A percentile compares a stretch with the other conserved stretches of the same genome.
Conservation (phyloP, 768 basidiomycete species). For the Termitomyces sp. region DNA sequence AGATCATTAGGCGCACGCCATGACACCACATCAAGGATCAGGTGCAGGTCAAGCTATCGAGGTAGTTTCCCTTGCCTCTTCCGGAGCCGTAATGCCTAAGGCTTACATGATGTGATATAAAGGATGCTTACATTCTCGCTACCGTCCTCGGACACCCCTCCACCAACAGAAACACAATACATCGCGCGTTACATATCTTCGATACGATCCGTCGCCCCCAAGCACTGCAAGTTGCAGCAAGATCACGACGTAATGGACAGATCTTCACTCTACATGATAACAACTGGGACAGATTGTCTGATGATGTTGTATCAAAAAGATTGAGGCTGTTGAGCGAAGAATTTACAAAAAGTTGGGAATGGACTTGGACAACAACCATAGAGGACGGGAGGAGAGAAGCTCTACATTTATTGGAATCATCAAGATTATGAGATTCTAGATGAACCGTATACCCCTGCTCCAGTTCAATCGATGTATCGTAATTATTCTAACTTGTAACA, state of each 20-base stretch:
- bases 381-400: constrained; percentile 37
- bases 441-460: neutral
- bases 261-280: constrained; percentile 33
- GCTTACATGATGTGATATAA: constrained; percentile 2
- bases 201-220: constrained; percentile 46
- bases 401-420: constrained; percentile 20
- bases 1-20: constrained; percentile 41
- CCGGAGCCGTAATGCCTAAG: neutral
- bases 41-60: constrained; percentile 58
- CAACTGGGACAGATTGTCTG: constrained; percentile 23
- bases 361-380: constrained; percentile 51
- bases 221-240: constrained; percentile 30
- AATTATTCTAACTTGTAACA: neutral
- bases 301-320: constrained; percentile 23
- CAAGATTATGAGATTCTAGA: neutral
- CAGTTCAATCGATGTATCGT: neutral
- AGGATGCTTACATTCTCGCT: constrained; percentile 49
- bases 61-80: constrained; percentile 19
- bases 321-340: constrained; percentile 33
- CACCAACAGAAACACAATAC: constrained; percentile 33
- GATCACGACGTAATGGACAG: constrained; percentile 35
- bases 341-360: constrained; percentile 52
- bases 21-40: constrained; percentile 50
- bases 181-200: constrained; percentile 38
- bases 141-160: constrained; percentile 38